A percentile compares a stretch with the other conserved stretches of the same genome.
These are phyloP conservation scores for Calocybe gangraenosa DNA, from an alignment of 768 basidiomycete genomes.

Conservation along the genomic window DNA sequence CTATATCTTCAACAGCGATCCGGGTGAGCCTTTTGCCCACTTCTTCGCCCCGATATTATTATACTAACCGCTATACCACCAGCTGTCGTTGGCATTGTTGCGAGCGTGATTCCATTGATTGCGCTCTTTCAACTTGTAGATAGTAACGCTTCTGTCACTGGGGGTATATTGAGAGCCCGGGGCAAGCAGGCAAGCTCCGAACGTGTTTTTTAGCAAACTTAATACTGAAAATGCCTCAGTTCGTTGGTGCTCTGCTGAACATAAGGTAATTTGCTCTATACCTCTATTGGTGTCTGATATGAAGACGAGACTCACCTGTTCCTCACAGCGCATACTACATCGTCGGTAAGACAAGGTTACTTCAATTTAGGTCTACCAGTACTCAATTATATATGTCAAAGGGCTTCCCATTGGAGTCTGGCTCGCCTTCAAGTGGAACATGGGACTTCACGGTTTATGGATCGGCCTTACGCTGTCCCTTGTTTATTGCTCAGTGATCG, in stretches of 20 bases:
- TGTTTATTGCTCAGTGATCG: slow-evolving; percentile 33
- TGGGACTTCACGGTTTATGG: slow-evolving; percentile 60
- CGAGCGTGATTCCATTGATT: slow-evolving; percentile 67
- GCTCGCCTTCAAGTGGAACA: slow-evolving; percentile 43
- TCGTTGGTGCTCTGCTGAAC: slow-evolving; percentile 73
- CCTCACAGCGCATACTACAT: slow-evolving; percentile 7
- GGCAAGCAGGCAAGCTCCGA: slow-evolving; percentile 59
- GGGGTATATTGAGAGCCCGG: slow-evolving; percentile 75
- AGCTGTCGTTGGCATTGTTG: slow-evolving; percentile 57
- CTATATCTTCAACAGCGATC: slow-evolving; percentile 67
- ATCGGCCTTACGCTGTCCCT: slow-evolving; percentile 52
- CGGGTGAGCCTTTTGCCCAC: slow-evolving; percentile 28
- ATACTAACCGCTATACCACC: background rate
- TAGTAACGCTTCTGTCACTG: slow-evolving; percentile 58
- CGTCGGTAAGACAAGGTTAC: slow-evolving; percentile 4
- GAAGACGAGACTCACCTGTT: background rate
- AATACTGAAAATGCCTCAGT: slow-evolving; percentile 31
- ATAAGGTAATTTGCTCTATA: slow-evolving; percentile 45
- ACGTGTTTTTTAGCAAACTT: background rate
- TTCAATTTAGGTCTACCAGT: background rate
- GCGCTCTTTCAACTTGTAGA: slow-evolving; percentile 84
- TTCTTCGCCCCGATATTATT: background rate
- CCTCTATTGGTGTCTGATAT: too few relatives aligned
- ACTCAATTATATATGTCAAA: slow-evolving; percentile 3
- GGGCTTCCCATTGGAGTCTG: slow-evolving; percentile 63